Conservation (phyloP, 768 basidiomycete genomes). For the Botryobasidium botryosum region DNA sequence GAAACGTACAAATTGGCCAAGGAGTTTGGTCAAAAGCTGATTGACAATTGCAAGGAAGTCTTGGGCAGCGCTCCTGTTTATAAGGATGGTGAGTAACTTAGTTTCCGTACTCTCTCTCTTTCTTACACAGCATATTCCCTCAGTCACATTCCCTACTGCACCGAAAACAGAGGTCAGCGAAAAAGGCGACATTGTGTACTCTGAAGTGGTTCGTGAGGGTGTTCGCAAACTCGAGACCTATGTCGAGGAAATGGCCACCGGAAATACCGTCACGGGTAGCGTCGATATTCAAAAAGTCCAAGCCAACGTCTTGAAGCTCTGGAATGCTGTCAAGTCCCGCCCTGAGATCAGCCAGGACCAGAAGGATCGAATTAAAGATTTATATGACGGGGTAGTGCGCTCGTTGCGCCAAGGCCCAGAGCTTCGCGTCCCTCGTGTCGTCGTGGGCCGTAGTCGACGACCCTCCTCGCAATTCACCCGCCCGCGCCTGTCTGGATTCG, state of each 20-base stretch:
- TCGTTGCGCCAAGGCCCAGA: constrained; percentile 73
- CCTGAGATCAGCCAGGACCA: constrained; percentile 95
- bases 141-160: constrained; percentile 96
- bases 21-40: constrained; percentile 88
- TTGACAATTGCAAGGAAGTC: constrained; percentile 83
- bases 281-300: constrained; percentile 97
- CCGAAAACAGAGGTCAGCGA: constrained; percentile 86
- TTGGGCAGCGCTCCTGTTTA: constrained; percentile 74
- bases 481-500: constrained; percentile 50
- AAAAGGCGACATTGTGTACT: constrained; percentile 88
- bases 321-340: constrained; percentile 93
- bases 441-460: constrained; percentile 49
- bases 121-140: constrained; percentile 6
- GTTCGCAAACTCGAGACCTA: constrained; percentile 97
- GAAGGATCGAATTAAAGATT: constrained; percentile 83
- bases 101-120: background rate
- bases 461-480: constrained; percentile 96
- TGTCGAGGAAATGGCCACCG: constrained; percentile 95
- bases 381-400: constrained; percentile 93
- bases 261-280: constrained; percentile 63
- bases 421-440: constrained; percentile 31
- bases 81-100: constrained; percentile 62
- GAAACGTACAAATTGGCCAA: constrained; percentile 92
- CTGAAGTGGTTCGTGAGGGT: constrained; percentile 87
- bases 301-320: constrained; percentile 88